Base-by-base conservation (phyloP, 441 rosid species). In the Jatropha podagrica region DNA sequence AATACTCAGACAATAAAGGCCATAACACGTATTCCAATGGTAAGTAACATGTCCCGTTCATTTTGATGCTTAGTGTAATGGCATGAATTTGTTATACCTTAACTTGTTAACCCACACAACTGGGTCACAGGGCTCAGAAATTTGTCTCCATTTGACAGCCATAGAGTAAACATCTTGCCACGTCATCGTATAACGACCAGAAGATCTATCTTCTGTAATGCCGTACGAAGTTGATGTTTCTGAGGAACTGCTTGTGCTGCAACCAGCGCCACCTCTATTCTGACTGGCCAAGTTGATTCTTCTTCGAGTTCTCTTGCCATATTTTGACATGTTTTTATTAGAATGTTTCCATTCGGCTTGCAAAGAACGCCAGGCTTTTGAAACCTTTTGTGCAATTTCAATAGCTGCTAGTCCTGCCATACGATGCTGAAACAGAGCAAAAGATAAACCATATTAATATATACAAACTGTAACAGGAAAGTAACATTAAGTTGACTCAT, bases 81-180 rank as follows among this genome's bases (percentile, higher is more conserved):
- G 51, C 54, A 54, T 68, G 41, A 58, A 76, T 67, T 74, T 51
- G 56, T 38, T 56, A 74, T 81, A 90, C 97, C 98, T 89, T 83
- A 96, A 86, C 83, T 89, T 94, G 89, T 96, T 89, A 74, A 96
- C 88, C 99, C 99, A 96, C 64, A 96, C 97, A 81, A 96, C 98
- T 52, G 98, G 98, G 74, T 96, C 97, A 83, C 98, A 96, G 79
- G 99, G 99, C 85, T 96, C 98, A 80, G 99, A 96, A 81, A 96
- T 92, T 87, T 96, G 99, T 81, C 99, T 92, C 99, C 99, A 96
- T 87, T 83, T 91, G 72, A 94, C 97, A 82, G 97, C 98, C 76
- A 87, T 70, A 1, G 96, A 83, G 79, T 92, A 96, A 76, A 96
- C 87, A 72, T 94, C 97, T 79, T 87, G 91, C 99, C 99, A 94